A percentile compares a stretch with the other conserved stretches of the same genome.
Conservation (phyloP, 345 rosid species). For the Ceriops decandra region DNA sequence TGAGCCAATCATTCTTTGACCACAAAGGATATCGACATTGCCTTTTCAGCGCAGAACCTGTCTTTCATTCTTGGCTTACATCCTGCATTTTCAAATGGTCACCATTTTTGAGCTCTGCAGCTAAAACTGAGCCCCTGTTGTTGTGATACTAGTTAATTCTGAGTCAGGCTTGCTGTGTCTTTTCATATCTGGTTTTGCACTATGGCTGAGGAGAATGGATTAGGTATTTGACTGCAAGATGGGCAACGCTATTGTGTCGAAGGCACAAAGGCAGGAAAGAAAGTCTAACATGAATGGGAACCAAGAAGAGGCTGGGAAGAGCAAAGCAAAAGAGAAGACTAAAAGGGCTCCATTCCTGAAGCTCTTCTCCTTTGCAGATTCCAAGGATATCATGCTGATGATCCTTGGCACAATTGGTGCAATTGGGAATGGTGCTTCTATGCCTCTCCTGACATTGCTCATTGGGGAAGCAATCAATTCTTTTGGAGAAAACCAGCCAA, state of each 20-base stretch:
- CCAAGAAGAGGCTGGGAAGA: not conserved
- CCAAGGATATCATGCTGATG: slow-evolving; percentile 27
- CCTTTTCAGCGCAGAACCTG: too few species aligned
- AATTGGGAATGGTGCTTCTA: slow-evolving; percentile 22
- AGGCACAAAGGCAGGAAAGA: not conserved
- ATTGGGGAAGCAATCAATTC: slow-evolving; percentile 26
- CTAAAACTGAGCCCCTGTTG: too few species aligned
- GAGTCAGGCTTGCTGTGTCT: too few species aligned
- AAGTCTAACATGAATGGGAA: not conserved
- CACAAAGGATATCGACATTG: too few species aligned
- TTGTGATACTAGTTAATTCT: too few species aligned
- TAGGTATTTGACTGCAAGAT: not conserved
- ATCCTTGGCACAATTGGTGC: slow-evolving; percentile 26
- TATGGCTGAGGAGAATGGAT: slow-evolving; percentile 5
- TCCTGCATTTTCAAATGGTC: too few species aligned
- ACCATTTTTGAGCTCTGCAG: too few species aligned
- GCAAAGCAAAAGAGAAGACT: slow-evolving; percentile 13
- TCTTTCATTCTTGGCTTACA: too few species aligned
- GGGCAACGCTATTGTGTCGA: not conserved
- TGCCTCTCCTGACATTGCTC: slow-evolving; percentile 22
- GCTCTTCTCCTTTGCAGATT: slow-evolving; percentile 34
- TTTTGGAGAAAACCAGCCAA: slow-evolving; percentile 17
- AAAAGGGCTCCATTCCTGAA: slow-evolving; percentile 25
- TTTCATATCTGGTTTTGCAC: too few species aligned
- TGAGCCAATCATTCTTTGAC: too few species aligned